Base-by-base conservation (phyloP, 164 flowering plant species). In the Nymphaea thermarum region DNA sequence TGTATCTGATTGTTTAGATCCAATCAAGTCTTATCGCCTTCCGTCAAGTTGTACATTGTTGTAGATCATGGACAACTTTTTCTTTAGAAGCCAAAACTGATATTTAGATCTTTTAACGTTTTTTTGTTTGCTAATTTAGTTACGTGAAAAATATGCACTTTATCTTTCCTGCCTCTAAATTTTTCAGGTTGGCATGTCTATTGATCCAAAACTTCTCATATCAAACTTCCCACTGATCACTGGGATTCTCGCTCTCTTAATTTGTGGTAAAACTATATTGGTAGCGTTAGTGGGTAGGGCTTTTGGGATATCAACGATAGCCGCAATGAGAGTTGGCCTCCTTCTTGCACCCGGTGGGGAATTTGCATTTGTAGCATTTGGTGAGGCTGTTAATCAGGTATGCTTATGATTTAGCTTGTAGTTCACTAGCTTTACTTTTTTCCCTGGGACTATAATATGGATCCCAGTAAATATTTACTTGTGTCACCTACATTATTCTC, bases 311-410 rank as follows among this genome's bases (percentile, higher is more conserved):
- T 95, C 99, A 72, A 79, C 80, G 25, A 85, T 95, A 77, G 88
- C 99, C 72, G 97, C 98, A 63, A 74, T 89, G 75, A 85, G 99
- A 81, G 89, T 80, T 74, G 99, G 99, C 67, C 96, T 95, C 74
- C 93, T 95, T 73, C 97, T 95, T 75, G 99, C 99, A 66, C 99
- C 99, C 10, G 99, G 99, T 63, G 99, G 99, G 76, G 99, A 95
- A 72, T 95, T 95, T 78, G 99, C 98, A 66, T 95, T 95, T 80
- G 99, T 95, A 60, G 99, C 99, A 68, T 93, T 95, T 82, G 99
- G 99, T 68, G 99, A 95, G 80, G 99, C 99, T 75, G 99, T 95
- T 69, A 95, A 89, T 80, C 99, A 95, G 99, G 99, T 95, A 67
- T 70, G 61, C 43, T 65, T 66, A 62, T 71, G 12, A 18, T 64